phyloP scores from a whole-genome alignment of 139 green algal species.

The Chlamydomonas eustigma region DNA sequence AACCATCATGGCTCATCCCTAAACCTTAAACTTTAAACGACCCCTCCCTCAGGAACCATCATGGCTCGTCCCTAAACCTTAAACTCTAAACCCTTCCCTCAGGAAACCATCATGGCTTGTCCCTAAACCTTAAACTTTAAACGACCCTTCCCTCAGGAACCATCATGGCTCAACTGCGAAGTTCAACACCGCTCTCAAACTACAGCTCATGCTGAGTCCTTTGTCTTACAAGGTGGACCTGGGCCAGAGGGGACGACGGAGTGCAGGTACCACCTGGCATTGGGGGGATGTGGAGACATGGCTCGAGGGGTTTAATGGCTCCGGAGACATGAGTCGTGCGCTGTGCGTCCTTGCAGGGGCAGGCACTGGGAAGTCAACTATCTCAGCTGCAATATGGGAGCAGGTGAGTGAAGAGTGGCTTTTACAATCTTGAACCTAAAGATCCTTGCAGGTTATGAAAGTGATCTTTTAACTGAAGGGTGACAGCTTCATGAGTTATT shows the following conservation, averaged over 20 bases:
- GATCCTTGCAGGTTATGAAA: too few relatives aligned
- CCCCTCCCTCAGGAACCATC: too few relatives aligned
- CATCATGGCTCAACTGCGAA: constrained; percentile 1
- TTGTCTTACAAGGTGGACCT: constrained; percentile 7
- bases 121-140: too few relatives aligned
- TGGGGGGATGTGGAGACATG: background rate
- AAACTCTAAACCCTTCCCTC: too few relatives aligned
- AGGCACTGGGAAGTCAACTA: constrained; percentile 27
- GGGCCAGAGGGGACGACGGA: background rate
- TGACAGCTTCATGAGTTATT: too few relatives aligned
- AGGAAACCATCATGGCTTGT: too few relatives aligned
- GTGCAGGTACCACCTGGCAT: background rate
- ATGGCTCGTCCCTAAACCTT: too few relatives aligned
- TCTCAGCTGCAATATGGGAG: constrained; percentile 16
- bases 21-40: too few relatives aligned
- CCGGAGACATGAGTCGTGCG: background rate
- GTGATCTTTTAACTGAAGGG: too few relatives aligned
- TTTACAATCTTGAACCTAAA: too few relatives aligned
- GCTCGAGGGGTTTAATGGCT: background rate
- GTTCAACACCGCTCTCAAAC: constrained; percentile 17
- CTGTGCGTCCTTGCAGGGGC: constrained; percentile 18
- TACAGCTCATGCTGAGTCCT: constrained; percentile 15
- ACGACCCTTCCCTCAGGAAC: background rate
- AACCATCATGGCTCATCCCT: too few relatives aligned
- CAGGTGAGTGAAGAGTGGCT: background rate